These are phyloP conservation scores for Cryphonectria carpinicola DNA, from an alignment of 2,329 filamentous ascomycete genomes.

Conservation along the genomic window DNA sequence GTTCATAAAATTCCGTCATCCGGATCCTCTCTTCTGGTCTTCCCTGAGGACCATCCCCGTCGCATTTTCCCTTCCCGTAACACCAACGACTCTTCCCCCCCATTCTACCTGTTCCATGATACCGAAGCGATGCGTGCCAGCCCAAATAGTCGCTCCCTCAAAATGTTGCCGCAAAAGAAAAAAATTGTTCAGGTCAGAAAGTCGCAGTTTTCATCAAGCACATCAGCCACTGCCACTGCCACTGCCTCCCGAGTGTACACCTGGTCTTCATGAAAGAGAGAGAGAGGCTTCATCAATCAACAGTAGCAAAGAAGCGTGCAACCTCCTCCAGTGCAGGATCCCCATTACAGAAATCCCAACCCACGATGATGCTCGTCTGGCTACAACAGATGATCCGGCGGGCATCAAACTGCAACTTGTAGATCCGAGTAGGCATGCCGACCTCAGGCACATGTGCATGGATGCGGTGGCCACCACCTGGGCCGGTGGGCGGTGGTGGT, in stretches of 20 bases:
- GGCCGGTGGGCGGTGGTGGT: conserved; percentile 25
- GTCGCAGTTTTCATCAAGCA: background rate
- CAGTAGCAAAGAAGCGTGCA: conserved; percentile 73
- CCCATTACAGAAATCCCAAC: conserved; percentile 95
- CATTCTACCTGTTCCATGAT: background rate
- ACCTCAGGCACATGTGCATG: conserved; percentile 53
- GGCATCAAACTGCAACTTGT: conserved; percentile 96
- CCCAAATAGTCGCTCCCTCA: background rate
- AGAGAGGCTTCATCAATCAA: conserved; percentile 42
- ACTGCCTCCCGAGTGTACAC: background rate
- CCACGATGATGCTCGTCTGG: conserved; percentile 88
- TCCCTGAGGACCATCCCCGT: background rate
- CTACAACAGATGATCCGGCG: conserved; percentile 92
- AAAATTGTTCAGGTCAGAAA: background rate
- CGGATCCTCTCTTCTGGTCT: background rate
- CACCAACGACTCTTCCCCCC: background rate
- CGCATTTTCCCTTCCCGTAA: background rate
- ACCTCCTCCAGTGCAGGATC: conserved; percentile 81
- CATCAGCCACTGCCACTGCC: background rate
- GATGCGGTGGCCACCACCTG: conserved; percentile 33
- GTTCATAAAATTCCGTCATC: background rate
- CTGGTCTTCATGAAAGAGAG: background rate
- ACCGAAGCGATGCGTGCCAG: conserved; percentile 1
- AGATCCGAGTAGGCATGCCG: conserved; percentile 67
- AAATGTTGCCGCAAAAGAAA: background rate